A percentile compares a stretch with the other conserved stretches of the same genome.
Conservation (phyloP, 2,329 filamentous ascomycete species). For the Colletotrichum siamense region DNA sequence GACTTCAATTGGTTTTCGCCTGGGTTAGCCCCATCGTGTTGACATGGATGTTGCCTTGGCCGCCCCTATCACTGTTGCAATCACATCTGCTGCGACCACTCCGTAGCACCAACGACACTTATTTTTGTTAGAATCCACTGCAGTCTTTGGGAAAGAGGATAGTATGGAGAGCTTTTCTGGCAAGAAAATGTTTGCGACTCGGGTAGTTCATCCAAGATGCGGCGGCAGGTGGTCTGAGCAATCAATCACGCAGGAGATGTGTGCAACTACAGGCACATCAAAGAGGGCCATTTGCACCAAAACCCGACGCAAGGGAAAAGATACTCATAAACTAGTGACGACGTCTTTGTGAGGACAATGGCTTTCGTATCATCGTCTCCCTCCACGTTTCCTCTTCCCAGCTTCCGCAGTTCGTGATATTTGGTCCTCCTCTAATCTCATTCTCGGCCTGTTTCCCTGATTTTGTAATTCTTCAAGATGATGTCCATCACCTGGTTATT, state of each 20-base stretch:
- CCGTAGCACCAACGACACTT: background rate
- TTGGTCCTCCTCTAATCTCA: accelerated
- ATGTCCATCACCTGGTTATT: accelerated
- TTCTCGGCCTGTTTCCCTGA: background rate
- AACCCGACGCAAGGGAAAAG: background rate
- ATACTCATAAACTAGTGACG: background rate
- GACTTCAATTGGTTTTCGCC: background rate
- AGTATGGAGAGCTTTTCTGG: accelerated
- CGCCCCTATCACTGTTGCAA: background rate
- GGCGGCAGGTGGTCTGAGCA: background rate
- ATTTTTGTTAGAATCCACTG: background rate
- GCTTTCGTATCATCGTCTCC: background rate
- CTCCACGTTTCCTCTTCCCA: accelerated
- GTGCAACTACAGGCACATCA: background rate
- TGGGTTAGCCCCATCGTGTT: background rate
- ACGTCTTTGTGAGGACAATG: background rate
- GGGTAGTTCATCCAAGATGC: background rate
- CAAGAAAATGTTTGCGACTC: background rate
- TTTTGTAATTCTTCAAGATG: background rate
- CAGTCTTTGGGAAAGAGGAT: background rate
- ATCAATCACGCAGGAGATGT: too few species aligned
- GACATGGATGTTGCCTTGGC: background rate
- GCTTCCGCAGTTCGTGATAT: accelerated
- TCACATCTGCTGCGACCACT: background rate
- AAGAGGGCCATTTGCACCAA: background rate